Base-by-base conservation (phyloP, 2,329 filamentous ascomycete species). In the Colletotrichum sp. region DNA sequence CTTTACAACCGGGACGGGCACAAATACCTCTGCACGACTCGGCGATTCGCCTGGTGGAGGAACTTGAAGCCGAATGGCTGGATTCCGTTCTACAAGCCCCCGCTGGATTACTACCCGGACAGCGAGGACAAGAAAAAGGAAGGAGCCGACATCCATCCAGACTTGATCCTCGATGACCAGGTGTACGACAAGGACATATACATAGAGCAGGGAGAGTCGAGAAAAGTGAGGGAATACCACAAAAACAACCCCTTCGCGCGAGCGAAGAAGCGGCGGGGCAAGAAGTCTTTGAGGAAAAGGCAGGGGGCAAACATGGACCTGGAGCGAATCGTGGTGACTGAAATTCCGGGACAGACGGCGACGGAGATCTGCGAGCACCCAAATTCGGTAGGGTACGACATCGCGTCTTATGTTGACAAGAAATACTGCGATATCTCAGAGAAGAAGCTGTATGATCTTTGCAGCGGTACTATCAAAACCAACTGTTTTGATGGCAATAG, bases 1-100 rank as follows among this genome's bases (percentile, higher is more conserved):
- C 57, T 78, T 21, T 80, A 78, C 74, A 65, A 79, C 28, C 65
- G 72, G 9, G 68, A 71, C 5, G 57, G 18, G 3, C 62, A 21
- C 16, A 68, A 76, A 10, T 76, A 77, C 12, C 55, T 79, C 12
- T 80, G 79, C 74, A 30, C 76, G 28, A 79, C 79, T 16, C 78
- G 78, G 13, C 79, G 79, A n/a, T 80, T 78, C 44, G 71, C 79
- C 4, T 79, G 70, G 68, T 78, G 78, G 79, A 72, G 39, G 2
- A 73, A 78, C 49, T 34, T 80, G 32, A 36, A 74, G 9, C 75
- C 79, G 18, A 78, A 81, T 49, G 77, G 77, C 21, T 64, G 67
- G 30, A 78, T 81, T 26, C 80, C 79, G 18, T 77, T 81, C 49
- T 83, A 81, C 76, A 70, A 80, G 28, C 80, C 80, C 16, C 72